Base-by-base conservation (phyloP, 192 early-diverging fungal genomes). In the Jimgerdemannia lactiflua region DNA sequence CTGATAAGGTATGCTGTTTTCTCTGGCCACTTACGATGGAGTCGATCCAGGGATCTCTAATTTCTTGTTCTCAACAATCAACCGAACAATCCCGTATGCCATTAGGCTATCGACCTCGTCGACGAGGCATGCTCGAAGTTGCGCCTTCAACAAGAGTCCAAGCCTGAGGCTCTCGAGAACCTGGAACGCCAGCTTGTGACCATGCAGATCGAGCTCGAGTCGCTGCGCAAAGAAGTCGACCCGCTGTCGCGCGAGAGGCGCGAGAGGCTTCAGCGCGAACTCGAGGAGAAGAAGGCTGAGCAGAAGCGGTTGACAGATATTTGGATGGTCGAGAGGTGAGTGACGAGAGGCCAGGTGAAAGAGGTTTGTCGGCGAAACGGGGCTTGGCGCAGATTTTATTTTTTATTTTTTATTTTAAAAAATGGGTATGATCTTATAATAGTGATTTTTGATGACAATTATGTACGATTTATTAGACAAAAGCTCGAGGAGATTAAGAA, bases 111-210 rank as follows among this genome's bases (percentile, higher is more conserved):
- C 69, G 93, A 95, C 78, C 75, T 95, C 39, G 84, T 95, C 4
- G 93, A 95, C 69, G 93, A 95, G 79, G 92, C 93, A 3, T 95
- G 93, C 68, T 90, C 90, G 41, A 93, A 91, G 75, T 83, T 95
- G 69, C 78, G 92, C 69, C 83, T 91, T 7, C 92, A 95, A 74
- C 92, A 93, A 73, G 92, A 94, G 75, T 91, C 90, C 81, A 92
- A 93, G 72, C 92, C 93, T 4, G 92, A 95, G 74, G 84, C 84
- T 6, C 86, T 95, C 43, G 92, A 94, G 77, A 90, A 88, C 70
- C 77, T 92, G 42, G 92, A 94, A 41, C 86, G 92, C 41, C 81
- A 89, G 64, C 91, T 93, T 42, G 90, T 95, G 74, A 94, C 92
- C 7, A 84, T 92, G 42, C 88, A 92, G 69, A 95, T 95, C 39